Base-by-base conservation (phyloP, 2,329 filamentous ascomycete species). In the Juglanconis oblonga region DNA sequence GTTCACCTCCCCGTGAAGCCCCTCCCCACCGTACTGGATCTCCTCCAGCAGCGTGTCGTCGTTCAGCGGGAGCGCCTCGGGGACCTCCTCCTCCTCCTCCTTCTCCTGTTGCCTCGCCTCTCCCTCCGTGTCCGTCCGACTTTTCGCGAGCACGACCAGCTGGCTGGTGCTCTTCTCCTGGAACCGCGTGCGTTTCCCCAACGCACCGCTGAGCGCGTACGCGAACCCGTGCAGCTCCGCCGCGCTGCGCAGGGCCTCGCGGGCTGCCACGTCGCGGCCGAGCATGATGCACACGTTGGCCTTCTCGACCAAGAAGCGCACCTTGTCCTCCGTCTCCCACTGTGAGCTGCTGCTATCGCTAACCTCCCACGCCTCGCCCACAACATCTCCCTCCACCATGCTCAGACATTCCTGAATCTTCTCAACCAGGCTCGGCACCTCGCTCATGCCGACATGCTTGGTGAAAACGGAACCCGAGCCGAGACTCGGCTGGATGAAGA, bases 41-140 rank as follows among this genome's bases (percentile, higher is more conserved):
- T 87, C 85, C 71, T 99, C 95, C 2, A 98, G 80, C 0, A 99
- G 81, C 0, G 95, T 98, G 71, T 99, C 95, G 67, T 99, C 91
- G 69, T 98, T 96, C 3, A 98, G 77, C 40, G 89, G 83, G 13
- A 98, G 73, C 3, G 88, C 87, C 66, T 88, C 83, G 0, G 92
- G 92, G 31, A 75, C 77, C 1, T 68, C 67, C 2, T 68, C 63
- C 5, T 69, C 64, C 31, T 64, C 67, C 1, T 63, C 64, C 5
- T 62, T 62, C 4, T 59, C 64, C 4, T 58, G 52, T 3, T 48
- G 51, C 13, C 61, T 60, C 0, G 61, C 58, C 10, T 67, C 66
- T 4, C 68, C 57, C 2, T 24, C 36, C 2, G 24, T 8, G 1
- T 75, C 70, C 31, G 77, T 75, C 6, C 79, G 79, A 70, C 93